Base-by-base conservation (phyloP, 352 stramenopile species). In the Globisporangium radiosum region DNA sequence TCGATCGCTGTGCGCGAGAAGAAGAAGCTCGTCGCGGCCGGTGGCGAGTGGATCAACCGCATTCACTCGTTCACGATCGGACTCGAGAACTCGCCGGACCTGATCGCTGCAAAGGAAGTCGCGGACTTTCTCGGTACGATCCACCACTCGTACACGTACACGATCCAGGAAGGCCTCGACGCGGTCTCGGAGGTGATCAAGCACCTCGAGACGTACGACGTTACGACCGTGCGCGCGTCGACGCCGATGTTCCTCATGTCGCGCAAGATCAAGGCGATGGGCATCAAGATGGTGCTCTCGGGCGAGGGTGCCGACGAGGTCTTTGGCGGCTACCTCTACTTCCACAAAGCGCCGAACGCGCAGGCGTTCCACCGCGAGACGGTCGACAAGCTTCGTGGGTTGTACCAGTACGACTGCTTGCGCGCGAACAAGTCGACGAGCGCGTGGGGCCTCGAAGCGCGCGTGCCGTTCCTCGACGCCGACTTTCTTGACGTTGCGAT, bases 191-290 rank as follows among this genome's bases (percentile, higher is more conserved):
- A 99, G 61, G 96, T 99, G 44, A 98, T 99, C 72, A 97, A 97
- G 65, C 85, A 96, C 71, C 64, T 99, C 5, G 97, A 99, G 81
- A 99, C 97, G 37, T 99, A 99, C 71, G 97, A 99, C 71, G 75
- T 98, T 5, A 99, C 97, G 33, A 99, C 97, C 1, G 98, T 99
- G 65, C 91, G 97, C 51, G 96, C 97, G 2, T 97, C 92, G 0
- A 99, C 96, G 25, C 97, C 97, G n/a, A 99, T 99, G 97, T 99
- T 99, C 75, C 81, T 99, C 52, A 99, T 99, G 97, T 83, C 88
- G 7, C 76, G 97, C 51, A 99, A 99, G 85, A 99, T 99, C 73
- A 99, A 99, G 81, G 97, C 97, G 52, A 98, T 99, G 94, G 97
- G 97, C 50, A 98, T 99, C 68, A 99, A 99, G 79, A 99, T 99